Evolutionary conservation across 768 basidiomycete species (phyloP).

Genomic region (Russula sp.): DNA sequence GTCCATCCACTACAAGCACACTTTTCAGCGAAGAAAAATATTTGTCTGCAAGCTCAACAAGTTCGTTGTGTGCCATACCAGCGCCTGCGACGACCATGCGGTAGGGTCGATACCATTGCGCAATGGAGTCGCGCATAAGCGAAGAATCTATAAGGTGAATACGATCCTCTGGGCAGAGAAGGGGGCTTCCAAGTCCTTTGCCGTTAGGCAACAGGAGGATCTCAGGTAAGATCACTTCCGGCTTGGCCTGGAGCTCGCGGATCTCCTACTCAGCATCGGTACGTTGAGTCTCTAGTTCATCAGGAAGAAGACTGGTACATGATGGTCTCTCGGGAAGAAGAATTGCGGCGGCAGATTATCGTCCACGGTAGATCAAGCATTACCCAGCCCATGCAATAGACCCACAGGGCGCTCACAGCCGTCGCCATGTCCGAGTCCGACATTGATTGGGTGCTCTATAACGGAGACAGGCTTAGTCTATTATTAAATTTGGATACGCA

Average conservation of each 20-base stretch:
- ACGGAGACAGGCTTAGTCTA: background rate
- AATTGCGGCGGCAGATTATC: no score
- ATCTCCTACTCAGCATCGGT: conserved; percentile 89
- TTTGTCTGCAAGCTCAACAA: conserved; percentile 81
- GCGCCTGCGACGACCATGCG: conserved; percentile 93
- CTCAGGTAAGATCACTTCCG: conserved; percentile 92
- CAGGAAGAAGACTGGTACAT: conserved; percentile 90
- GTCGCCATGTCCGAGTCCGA: conserved; percentile 72
- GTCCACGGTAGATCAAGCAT: no score
- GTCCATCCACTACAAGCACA: conserved; percentile 25
- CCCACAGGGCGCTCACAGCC: conserved; percentile 70
- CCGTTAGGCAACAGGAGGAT: conserved; percentile 80
- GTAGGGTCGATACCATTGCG: conserved; percentile 87
- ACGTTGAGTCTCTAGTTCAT: conserved; percentile 78
- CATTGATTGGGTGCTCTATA: conserved; percentile 69
- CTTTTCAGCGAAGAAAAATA: conserved; percentile 67
- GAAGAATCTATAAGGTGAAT: conserved; percentile 62
- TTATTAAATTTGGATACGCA: conserved; percentile 30
- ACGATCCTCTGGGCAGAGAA: conserved; percentile 83
- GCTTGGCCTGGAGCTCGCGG: conserved; percentile 80
- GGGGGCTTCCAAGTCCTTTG: conserved; percentile 80
- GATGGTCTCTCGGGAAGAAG: conserved; percentile 87
- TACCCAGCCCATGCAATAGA: no score
- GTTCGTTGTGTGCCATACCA: conserved; percentile 83
- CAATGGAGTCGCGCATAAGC: conserved; percentile 57